Conservation (phyloP, 441 rosid genomes). For the Syzygium syzygioides region DNA sequence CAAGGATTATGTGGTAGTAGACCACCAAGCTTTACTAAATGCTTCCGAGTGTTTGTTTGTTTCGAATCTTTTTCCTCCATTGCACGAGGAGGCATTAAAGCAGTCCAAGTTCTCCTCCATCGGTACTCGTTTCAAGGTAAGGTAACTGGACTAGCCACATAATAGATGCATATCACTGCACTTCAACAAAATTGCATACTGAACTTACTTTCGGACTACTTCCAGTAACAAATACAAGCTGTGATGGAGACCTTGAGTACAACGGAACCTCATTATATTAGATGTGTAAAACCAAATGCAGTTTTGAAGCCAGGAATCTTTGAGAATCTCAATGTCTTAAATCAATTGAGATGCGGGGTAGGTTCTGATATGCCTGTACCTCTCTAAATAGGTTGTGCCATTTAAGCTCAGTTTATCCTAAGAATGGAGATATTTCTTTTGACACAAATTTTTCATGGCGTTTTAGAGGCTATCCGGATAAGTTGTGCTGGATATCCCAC, state of each 20-base stretch:
- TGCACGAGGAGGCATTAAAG: constrained; percentile 49
- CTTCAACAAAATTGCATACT: constrained; percentile 1
- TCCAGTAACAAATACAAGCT: constrained; percentile 71
- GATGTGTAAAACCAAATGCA: constrained; percentile 74
- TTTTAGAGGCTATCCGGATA: constrained; percentile 47
- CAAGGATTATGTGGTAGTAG: constrained; percentile 52
- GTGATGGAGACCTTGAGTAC: constrained; percentile 63
- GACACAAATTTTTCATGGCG: constrained; percentile 31
- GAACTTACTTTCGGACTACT: constrained; percentile 15
- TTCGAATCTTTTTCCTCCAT: constrained; percentile 44
- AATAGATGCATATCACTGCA: constrained; percentile 10
- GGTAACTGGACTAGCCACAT: not conserved
- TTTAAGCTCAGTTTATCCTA: not conserved
- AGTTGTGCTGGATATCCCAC: constrained; percentile 61
- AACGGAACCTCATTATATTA: constrained; percentile 48
- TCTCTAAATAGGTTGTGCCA: not conserved
- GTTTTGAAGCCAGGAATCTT: constrained; percentile 56
- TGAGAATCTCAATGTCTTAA: constrained; percentile 51
- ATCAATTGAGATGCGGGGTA: constrained; percentile 71
- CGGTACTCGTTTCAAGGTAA: constrained; percentile 49
- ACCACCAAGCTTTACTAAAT: constrained; percentile 51
- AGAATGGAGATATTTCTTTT: not conserved
- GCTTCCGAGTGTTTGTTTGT: constrained; percentile 49
- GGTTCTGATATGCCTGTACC: constrained; percentile 6
- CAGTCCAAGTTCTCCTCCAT: constrained; percentile 52